Conservation (phyloP, 169 alveolate genomes). For the Cryptosporidium tyzzeri region DNA sequence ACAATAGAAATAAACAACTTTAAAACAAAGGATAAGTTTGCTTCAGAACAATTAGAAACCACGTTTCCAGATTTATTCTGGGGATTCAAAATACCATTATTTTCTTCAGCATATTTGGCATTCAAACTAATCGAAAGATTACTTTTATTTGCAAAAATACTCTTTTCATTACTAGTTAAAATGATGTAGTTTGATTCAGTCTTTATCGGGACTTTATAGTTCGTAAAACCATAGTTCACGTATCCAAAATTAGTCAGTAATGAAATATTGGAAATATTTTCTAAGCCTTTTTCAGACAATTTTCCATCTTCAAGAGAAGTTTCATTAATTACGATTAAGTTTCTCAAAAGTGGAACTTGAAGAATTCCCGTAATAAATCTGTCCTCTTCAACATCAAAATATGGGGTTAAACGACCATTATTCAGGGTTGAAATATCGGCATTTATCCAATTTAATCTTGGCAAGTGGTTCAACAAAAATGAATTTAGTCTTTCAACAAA, state of each 20-base stretch:
- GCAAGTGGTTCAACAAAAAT: not conserved
- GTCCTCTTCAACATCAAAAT: slow-evolving; percentile 15
- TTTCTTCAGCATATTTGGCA: not conserved
- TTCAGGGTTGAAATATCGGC: slow-evolving; percentile 6
- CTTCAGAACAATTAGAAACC: not conserved
- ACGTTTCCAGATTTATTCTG: not conserved
- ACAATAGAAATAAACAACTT: slow-evolving; percentile 47
- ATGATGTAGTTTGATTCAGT: slow-evolving; percentile 38
- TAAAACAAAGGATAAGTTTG: not conserved
- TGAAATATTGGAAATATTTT: slow-evolving; percentile 36
- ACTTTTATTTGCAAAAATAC: not conserved
- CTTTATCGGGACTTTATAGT: slow-evolving; percentile 48
- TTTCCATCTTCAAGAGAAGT: slow-evolving; percentile 46
- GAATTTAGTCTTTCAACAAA: not conserved
- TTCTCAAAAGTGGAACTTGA: slow-evolving; percentile 49
- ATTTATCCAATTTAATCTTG: slow-evolving; percentile 25
- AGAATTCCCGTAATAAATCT: slow-evolving; percentile 53
- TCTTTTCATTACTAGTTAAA: slow-evolving; percentile 10
- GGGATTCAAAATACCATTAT: not conserved
- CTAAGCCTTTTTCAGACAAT: slow-evolving; percentile 31
- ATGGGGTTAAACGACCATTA: slow-evolving; percentile 10
- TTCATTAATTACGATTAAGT: slow-evolving; percentile 33
- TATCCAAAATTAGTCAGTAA: slow-evolving; percentile 10
- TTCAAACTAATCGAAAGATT: not conserved
- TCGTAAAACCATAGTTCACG: slow-evolving; percentile 42